Base-by-base conservation (phyloP, 2,329 filamentous ascomycete species). In the Furcasterigmium sp. region DNA sequence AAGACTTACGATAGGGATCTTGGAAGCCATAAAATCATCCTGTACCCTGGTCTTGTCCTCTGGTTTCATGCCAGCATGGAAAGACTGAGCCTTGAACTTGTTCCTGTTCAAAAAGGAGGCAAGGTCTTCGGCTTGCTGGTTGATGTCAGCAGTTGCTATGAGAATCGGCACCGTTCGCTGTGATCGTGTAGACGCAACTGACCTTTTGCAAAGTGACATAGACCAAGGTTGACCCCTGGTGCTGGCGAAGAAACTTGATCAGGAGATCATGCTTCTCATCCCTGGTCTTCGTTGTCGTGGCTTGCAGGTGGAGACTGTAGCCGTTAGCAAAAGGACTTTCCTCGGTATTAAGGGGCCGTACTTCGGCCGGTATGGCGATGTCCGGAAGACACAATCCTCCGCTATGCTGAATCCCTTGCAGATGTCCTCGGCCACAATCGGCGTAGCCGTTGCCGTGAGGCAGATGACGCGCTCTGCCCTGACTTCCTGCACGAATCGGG, bases 391-490 rank as follows among this genome's bases (percentile, higher is more conserved):
- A 0, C 75, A 75, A 2, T 59, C 54, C 19, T 67, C 50, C 3
- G 65, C 54, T 21, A 82, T 74, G 3, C 67, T 48, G 51, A 81
- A 82, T 0, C 69, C 69, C 29, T 65, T 58, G 48, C 76, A 71
- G 20, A 82, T 69, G 43, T 80, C 77, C 7, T 72, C 56, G 1
- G 71, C 68, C n/a, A 82, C 77, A 9, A 65, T 64, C 2, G 71
- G 73, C 2, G 76, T 80, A 8, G 78, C 78, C 1, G 78, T 82
- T 4, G 78, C 78, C 1, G 78, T 82, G 19, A 82, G 57, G 48
- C 79, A 82, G 10, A 82, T 61, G 4, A 82, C 75, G 14, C 76
- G 64, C 52, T 82, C 76, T 0, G 79, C 78, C 20, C 69, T 56
- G 47, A 78, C 70, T 51, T 81, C 78, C 14, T 68, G 57, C 2